Evolutionary conservation across 805 yeast species (phyloP).

Genomic region (Brettanomyces bruxellensis): DNA sequence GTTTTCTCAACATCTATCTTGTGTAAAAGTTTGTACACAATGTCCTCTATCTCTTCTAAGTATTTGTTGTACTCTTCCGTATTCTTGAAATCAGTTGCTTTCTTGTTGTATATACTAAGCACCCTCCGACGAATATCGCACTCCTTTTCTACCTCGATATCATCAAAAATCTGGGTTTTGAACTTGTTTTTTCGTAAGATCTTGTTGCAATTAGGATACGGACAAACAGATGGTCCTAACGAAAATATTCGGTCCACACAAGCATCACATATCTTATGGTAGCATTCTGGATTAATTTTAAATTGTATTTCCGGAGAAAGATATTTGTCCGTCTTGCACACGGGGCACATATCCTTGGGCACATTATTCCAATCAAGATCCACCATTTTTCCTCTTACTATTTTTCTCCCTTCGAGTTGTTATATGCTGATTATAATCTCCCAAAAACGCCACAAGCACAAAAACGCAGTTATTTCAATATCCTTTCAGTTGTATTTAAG

Average conservation of each 20-base stretch:
- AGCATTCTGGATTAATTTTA: slow-evolving; percentile 93
- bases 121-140: slow-evolving; percentile 84
- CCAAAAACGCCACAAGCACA: too few relatives aligned
- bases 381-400: slow-evolving; percentile 14
- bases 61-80: slow-evolving; percentile 63
- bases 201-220: slow-evolving; percentile 85
- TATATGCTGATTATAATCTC: too few relatives aligned
- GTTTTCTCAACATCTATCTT: slow-evolving; percentile 62
- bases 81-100: slow-evolving; percentile 58
- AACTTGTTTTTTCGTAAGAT: slow-evolving; percentile 80
- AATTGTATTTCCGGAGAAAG: slow-evolving; percentile 89
- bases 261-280: slow-evolving; percentile 93
- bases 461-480: too few relatives aligned
- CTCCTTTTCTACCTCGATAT: slow-evolving; percentile 81
- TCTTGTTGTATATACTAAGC: slow-evolving; percentile 68
- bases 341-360: slow-evolving; percentile 66
- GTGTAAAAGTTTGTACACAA: slow-evolving; percentile 67
- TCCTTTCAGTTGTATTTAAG: too few relatives aligned
- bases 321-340: slow-evolving; percentile 92
- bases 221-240: slow-evolving; percentile 94
- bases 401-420: background rate
- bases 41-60: slow-evolving; percentile 74
- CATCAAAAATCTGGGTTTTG: slow-evolving; percentile 89
- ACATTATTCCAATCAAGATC: slow-evolving; percentile 27
- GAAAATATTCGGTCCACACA: slow-evolving; percentile 95